These are phyloP conservation scores for Albophoma yamanashiensis DNA, from an alignment of 2,329 filamentous ascomycete genomes.

Conservation along the genomic window DNA sequence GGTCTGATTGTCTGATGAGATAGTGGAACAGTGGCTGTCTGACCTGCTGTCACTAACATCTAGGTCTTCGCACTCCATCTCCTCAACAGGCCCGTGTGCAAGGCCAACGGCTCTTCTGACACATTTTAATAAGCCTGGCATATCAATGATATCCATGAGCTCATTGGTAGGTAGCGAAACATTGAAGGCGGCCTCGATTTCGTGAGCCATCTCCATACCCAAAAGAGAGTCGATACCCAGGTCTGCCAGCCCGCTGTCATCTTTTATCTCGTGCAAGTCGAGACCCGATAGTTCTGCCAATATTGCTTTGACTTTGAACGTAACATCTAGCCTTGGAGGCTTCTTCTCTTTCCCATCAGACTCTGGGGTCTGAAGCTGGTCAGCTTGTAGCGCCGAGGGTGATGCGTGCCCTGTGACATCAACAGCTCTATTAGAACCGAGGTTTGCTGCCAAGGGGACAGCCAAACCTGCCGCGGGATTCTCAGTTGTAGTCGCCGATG, in stretches of 20 bases:
- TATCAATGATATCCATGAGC: constrained; percentile 1
- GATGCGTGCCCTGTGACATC: neutral
- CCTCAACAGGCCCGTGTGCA: neutral
- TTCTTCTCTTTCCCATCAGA: neutral
- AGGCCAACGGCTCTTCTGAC: neutral
- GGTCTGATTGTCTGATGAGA: neutral
- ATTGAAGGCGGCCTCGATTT: constrained; percentile 27
- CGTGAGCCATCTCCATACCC: constrained; percentile 9
- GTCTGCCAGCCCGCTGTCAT: constrained; percentile 1
- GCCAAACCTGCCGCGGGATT: neutral
- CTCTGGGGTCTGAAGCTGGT: neutral
- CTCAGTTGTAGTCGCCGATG: neutral
- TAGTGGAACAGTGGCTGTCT: neutral
- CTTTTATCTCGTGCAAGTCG: neutral
- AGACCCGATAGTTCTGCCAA: neutral
- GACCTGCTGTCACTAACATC: neutral
- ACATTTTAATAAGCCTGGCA: constrained; percentile 1
- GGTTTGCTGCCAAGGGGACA: neutral
- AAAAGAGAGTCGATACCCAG: constrained; percentile 1
- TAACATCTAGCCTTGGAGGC: neutral
- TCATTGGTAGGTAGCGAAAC: constrained; percentile 8
- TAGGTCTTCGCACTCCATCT: neutral
- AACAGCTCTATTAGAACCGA: too few relatives aligned
- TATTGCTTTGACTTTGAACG: neutral
- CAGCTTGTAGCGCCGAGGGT: neutral